Base-by-base conservation (phyloP, 78 protist species). In the Dictyostelium discoideum region DNA sequence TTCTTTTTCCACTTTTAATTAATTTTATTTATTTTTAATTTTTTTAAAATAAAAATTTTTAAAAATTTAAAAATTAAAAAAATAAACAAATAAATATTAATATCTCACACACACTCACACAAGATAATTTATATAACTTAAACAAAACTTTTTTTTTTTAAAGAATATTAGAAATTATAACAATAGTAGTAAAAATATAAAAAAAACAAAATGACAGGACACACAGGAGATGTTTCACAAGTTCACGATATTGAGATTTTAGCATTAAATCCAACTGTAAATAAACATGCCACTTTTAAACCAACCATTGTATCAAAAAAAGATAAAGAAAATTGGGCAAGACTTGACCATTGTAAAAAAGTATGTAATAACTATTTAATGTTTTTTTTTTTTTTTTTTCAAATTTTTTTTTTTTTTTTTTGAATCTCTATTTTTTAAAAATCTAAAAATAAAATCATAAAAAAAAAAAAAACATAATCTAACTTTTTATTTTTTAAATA, bases 171-270 rank as follows among this genome's bases (percentile, higher is more conserved):
- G 37, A 32, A 32, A 32, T 32, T 32, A n/a, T n/a, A 2, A 67
- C 1, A n/a, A 67, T n/a, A 16, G 18, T n/a, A 79, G 20, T 79
- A 79, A n/a, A 8, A n/a, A 8, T n/a, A 67, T 37, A 67, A 67
- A n/a, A 24, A 67, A 9, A n/a, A 46, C n/a, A 83, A 57, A 60
- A 83, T 83, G 87, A 44, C 60, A 44, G 37, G 57, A 20, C 67
- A 67, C 67, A 24, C 46, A 37, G 88, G 87, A 14, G 94, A 90
- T 90, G 88, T 90, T 26, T 90, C 94, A 44, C 83, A 76, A 72
- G 94, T 90, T 18, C 85, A 90, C 57, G 94, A 90, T 90, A 90
- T 90, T 50, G 94, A 90, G 39, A 90, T 90, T 72, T 50, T 90
- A 72, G 82, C 83, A 20, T 72, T 90, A 42, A 80, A 90, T 82